phyloP scores from a whole-genome alignment of 2,329 filamentous ascomycete species.

The Colletotrichum aenigma region DNA sequence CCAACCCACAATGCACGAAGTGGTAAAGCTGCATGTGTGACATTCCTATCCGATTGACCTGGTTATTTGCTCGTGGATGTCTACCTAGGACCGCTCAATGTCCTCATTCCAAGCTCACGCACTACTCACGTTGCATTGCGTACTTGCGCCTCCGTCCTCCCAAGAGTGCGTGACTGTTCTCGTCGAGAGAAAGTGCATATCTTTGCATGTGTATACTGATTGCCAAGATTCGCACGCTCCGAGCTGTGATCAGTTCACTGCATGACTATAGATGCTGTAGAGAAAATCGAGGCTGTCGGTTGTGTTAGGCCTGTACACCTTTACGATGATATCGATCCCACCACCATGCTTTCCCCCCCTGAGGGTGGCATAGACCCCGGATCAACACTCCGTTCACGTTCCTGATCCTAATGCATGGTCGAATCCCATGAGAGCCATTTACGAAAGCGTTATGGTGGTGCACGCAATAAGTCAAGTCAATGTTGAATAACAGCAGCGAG shows the following conservation, averaged over 20 bases:
- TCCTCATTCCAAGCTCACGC: neutral
- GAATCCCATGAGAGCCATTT: neutral
- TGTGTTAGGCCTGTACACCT: rapidly evolving
- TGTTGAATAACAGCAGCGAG: neutral
- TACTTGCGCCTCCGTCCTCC: neutral
- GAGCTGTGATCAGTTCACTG: rapidly evolving
- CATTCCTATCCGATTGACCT: neutral
- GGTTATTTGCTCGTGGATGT: neutral
- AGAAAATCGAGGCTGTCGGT: neutral
- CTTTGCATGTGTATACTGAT: rapidly evolving
- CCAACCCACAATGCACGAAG: neutral
- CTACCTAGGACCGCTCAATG: neutral
- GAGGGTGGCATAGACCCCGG: neutral
- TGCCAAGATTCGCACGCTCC: rapidly evolving
- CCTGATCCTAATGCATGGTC: neutral
- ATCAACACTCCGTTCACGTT: neutral
- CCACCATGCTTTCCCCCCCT: neutral
- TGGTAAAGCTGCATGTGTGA: neutral
- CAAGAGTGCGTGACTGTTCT: rapidly evolving
- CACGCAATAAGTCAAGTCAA: neutral
- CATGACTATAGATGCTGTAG: neutral
- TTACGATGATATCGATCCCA: neutral
- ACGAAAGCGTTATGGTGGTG: rapidly evolving
- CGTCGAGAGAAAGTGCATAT: neutral
- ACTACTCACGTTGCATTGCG: neutral